These are phyloP conservation scores for Nepenthes alata DNA, from an alignment of 179 eudicot species.

Conservation along the genomic window DNA sequence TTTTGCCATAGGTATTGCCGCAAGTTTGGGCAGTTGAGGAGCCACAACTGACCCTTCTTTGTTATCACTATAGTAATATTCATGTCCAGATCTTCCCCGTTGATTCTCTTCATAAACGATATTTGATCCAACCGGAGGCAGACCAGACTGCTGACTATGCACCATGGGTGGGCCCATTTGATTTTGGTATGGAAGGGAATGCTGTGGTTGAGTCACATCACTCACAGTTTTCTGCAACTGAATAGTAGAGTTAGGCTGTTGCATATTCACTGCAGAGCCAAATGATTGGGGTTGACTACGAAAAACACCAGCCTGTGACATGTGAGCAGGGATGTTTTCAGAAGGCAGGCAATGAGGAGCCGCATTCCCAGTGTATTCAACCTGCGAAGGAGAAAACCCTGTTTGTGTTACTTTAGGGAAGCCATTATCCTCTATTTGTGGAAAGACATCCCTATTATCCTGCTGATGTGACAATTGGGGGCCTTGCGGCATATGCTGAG, in stretches of 20 bases:
- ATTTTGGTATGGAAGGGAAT: conserved; percentile 44
- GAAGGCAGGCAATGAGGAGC: conserved; percentile 29
- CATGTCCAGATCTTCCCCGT: conserved; percentile 43
- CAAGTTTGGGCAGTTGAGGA: conserved; percentile 69
- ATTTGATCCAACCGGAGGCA: conserved; percentile 33
- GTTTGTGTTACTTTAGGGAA: conserved; percentile 35
- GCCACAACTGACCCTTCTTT: conserved; percentile 34
- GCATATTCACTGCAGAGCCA: conserved; percentile 35
- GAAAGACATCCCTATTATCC: conserved; percentile 28
- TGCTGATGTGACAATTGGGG: conserved; percentile 37
- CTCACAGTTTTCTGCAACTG: conserved; percentile 26
- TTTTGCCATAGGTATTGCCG: conserved; percentile 52
- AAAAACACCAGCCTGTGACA: conserved; percentile 34
- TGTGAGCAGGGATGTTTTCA: conserved; percentile 25
- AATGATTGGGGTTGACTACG: conserved; percentile 31
- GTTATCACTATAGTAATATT: conserved; percentile 25
- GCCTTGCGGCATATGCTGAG: conserved; percentile 45
- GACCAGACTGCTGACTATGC: conserved; percentile 47
- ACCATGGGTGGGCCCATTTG: conserved; percentile 39
- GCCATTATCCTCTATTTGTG: conserved; percentile 42
- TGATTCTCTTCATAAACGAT: conserved; percentile 49
- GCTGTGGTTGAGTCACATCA: conserved; percentile 36
- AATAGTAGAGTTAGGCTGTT: conserved; percentile 29
- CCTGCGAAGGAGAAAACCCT: conserved; percentile 31
- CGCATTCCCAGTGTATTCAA: conserved; percentile 32